These are phyloP conservation scores for Phlebopus sp. DNA, from an alignment of 1,284 basidiomycete genomes.

Conservation along the genomic window DNA sequence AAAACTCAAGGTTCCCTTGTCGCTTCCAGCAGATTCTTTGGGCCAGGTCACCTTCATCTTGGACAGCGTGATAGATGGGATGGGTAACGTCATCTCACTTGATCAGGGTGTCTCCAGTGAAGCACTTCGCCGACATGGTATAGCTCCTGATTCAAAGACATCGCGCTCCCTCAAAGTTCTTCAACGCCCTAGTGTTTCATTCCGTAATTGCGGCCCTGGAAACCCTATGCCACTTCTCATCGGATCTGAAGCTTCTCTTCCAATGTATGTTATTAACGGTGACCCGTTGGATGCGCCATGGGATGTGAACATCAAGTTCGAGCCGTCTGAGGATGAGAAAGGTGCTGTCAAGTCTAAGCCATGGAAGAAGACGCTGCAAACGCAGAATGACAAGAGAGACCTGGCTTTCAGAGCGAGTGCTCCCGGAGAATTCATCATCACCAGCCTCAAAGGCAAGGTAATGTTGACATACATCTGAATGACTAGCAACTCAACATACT, in stretches of 20 bases:
- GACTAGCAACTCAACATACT: conserved; percentile 6
- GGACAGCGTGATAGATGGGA: conserved; percentile 70
- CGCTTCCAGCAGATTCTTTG: conserved; percentile 55
- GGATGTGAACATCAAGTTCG: conserved; percentile 62
- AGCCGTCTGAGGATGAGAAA: conserved; percentile 44
- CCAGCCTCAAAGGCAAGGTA: conserved; percentile 68
- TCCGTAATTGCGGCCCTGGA: conserved; percentile 72
- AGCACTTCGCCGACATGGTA: conserved; percentile 15
- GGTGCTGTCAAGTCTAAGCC: conserved; percentile 43
- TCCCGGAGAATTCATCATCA: conserved; percentile 84
- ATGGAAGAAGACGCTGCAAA: conserved; percentile 61
- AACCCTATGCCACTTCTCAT: conserved; percentile 74
- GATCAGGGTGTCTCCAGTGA: conserved; percentile 30
- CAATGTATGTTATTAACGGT: conserved; percentile 47
- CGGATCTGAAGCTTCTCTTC: conserved; percentile 57
- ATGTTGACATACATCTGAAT: neutral
- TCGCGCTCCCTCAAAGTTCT: conserved; percentile 72
- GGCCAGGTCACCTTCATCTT: conserved; percentile 70
- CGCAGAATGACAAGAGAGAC: conserved; percentile 44
- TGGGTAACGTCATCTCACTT: conserved; percentile 66
- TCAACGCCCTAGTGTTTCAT: conserved; percentile 71
- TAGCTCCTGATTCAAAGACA: conserved; percentile 39
- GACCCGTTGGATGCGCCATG: conserved; percentile 66
- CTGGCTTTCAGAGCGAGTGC: conserved; percentile 51
- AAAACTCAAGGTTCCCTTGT: conserved; percentile 65